A percentile compares a stretch with the other conserved stretches of the same genome.
phyloP scores from a whole-genome alignment of 805 yeast genomes.

The Danielia reshetovae region DNA sequence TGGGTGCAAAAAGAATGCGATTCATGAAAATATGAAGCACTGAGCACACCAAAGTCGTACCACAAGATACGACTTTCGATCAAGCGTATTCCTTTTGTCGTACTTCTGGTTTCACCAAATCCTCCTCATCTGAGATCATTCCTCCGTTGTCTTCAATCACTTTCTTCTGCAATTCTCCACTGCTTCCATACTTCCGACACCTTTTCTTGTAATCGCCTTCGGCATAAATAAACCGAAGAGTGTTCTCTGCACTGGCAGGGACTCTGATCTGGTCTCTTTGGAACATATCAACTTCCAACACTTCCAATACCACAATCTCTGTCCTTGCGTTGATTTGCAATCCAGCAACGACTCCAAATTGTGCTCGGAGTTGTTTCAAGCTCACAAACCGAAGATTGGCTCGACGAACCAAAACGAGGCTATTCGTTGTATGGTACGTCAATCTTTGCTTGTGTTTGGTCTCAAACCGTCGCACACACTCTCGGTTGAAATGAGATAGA shows the following conservation, averaged over 20 bases:
- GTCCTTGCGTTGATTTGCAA: slow-evolving; percentile 1
- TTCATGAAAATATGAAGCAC: too few species aligned
- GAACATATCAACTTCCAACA: slow-evolving; percentile 27
- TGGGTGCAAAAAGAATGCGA: too few species aligned
- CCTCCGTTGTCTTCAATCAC: slow-evolving; percentile 1
- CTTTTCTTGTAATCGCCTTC: slow-evolving; percentile 11
- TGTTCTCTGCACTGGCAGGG: slow-evolving; percentile 16
- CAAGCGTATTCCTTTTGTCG: too few species aligned
- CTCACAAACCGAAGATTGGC: slow-evolving; percentile 26
- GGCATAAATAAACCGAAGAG: slow-evolving; percentile 22
- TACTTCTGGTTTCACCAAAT: too few species aligned
- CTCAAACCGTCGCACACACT: slow-evolving; percentile 29
- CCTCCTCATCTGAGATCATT: slow-evolving; percentile 4
- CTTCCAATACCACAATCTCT: slow-evolving; percentile 25
- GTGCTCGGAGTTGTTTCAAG: slow-evolving; percentile 1
- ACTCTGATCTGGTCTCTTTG: slow-evolving; percentile 28
- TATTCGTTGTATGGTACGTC: slow-evolving; percentile 27
- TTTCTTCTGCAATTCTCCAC: background rate
- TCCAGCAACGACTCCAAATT: slow-evolving; percentile 1
- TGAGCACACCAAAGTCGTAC: too few species aligned
- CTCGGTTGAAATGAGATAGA: slow-evolving; percentile 25
- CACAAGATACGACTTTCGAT: too few species aligned
- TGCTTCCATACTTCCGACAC: slow-evolving; percentile 4
- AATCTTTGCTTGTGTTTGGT: slow-evolving; percentile 27
- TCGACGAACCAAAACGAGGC: slow-evolving; percentile 23